Conservation (phyloP, 306 rosid species). For the Prosopis cineraria region DNA sequence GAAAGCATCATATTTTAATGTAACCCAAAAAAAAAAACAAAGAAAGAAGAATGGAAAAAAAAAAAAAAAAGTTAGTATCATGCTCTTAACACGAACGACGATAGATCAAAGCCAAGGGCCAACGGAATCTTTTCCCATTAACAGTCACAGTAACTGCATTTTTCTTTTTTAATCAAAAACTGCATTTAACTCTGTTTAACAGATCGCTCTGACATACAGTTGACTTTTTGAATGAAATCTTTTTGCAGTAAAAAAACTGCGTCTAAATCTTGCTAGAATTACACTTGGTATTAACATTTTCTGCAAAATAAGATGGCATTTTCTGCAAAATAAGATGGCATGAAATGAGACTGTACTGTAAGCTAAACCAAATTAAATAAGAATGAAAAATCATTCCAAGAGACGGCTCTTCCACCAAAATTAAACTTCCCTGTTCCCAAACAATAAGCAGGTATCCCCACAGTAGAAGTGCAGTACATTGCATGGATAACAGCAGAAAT, state of each 20-base stretch:
- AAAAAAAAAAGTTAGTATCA: background rate
- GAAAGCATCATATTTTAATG: conserved; percentile 2
- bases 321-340: too few species aligned
- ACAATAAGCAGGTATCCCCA: background rate
- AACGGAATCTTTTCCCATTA: background rate
- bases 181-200: conserved; percentile 1
- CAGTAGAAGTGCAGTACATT: background rate
- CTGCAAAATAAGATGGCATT: background rate
- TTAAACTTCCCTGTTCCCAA: background rate
- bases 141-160: conserved; percentile 13
- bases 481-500: background rate
- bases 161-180: too few species aligned
- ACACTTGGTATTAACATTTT: conserved; percentile 16
- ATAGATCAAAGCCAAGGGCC: background rate
- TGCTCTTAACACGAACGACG: background rate
- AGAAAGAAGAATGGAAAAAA: too few species aligned
- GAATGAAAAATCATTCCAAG: background rate
- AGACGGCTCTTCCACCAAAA: background rate
- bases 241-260: too few species aligned
- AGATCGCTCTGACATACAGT: too few species aligned
- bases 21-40: background rate
- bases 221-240: too few species aligned
- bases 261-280: too few species aligned
- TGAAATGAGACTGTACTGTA: background rate
- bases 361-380: background rate